A percentile compares a stretch with the other conserved stretches of the same genome.
Conservation (phyloP, 1,284 basidiomycete genomes). For the Ustilago lituana region DNA sequence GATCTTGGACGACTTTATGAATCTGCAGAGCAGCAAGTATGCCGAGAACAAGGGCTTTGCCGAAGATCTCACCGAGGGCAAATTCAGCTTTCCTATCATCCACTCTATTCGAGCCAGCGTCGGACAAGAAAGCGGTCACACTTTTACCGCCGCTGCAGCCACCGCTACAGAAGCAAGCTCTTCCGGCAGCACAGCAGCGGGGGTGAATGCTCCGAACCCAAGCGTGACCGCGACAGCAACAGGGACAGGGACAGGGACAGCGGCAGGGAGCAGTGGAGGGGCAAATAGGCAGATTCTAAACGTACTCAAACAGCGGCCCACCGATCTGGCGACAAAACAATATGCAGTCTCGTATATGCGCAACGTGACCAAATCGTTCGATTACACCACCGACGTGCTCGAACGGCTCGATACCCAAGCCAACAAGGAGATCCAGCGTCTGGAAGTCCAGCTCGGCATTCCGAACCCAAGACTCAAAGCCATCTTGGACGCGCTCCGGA, state of each 20-base stretch:
- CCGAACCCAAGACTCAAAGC: constrained; percentile 41
- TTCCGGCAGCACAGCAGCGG: neutral
- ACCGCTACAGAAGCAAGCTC: neutral
- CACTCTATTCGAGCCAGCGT: constrained; percentile 76
- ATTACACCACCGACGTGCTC: constrained; percentile 62
- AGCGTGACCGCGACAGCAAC: neutral
- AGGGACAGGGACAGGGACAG: neutral
- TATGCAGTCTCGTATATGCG: constrained; percentile 64
- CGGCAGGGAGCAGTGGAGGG: constrained; percentile 29
- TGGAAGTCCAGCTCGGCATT: constrained; percentile 34
- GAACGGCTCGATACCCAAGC: constrained; percentile 50
- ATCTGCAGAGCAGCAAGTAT: constrained; percentile 87
- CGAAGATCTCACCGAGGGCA: constrained; percentile 93
- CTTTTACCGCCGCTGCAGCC: neutral
- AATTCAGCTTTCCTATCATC: constrained; percentile 93
- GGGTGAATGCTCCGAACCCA: constrained; percentile 16
- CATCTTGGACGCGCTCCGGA: constrained; percentile 50
- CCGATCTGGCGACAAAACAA: constrained; percentile 58
- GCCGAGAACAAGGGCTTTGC: constrained; percentile 90
- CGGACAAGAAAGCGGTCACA: neutral
- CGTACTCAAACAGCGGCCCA: constrained; percentile 60
- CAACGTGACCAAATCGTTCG: constrained; percentile 57
- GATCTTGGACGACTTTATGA: constrained; percentile 97
- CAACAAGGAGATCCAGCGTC: constrained; percentile 35
- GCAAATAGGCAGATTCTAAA: constrained; percentile 60